A percentile compares a stretch with the other conserved stretches of the same genome.
These are phyloP conservation scores for Rhizopogon vesiculosus DNA, from an alignment of 768 basidiomycete species.

Conservation along the genomic window DNA sequence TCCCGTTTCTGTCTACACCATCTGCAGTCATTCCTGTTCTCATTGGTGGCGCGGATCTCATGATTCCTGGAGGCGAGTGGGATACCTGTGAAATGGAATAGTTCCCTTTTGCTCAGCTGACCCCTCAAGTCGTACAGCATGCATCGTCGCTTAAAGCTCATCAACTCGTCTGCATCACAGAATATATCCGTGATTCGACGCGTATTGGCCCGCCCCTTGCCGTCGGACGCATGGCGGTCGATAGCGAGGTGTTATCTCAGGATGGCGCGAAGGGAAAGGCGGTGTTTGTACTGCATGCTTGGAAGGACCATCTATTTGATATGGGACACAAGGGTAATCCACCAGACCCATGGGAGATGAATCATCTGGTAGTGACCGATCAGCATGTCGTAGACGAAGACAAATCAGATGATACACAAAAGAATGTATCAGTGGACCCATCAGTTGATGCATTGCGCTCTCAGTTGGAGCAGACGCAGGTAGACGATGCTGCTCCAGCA, in stretches of 20 bases:
- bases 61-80: constrained; percentile 78
- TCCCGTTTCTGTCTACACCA: constrained; percentile 72
- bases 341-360: constrained; percentile 14
- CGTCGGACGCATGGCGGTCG: constrained; percentile 66
- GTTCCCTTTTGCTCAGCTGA: constrained; percentile 14
- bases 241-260: constrained; percentile 40
- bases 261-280: constrained; percentile 72
- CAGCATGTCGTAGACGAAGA: constrained; percentile 6
- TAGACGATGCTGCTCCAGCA: constrained; percentile 14
- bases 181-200: constrained; percentile 35
- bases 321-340: neutral
- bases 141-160: constrained; percentile 36
- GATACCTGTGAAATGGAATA: neutral
- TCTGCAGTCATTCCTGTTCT: constrained; percentile 66
- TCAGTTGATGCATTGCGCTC: neutral
- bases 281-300: constrained; percentile 65
- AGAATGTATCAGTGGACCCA: neutral
- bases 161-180: constrained; percentile 61
- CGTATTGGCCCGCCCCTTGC: constrained; percentile 52
- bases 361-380: constrained; percentile 23
- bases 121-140: constrained; percentile 53
- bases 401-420: neutral
- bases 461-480: constrained; percentile 31
- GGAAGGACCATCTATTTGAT: constrained; percentile 47
- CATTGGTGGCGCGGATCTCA: constrained; percentile 78